Base-by-base conservation (phyloP, 2,329 filamentous ascomycete genomes). In the Aspergillus ochraceoroseus region DNA sequence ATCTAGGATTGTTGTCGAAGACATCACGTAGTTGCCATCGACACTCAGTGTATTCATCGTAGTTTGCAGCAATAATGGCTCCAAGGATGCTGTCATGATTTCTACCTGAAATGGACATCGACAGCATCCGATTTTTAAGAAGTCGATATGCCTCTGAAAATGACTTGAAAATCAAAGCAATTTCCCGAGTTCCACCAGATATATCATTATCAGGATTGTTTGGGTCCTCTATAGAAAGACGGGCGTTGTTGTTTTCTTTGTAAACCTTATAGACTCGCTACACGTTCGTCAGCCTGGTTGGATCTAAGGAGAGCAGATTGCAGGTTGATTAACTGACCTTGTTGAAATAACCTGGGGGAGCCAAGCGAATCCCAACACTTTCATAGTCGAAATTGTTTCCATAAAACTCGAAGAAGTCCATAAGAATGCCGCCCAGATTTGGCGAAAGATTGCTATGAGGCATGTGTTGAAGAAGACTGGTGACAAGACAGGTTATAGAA, bases 331-430 rank as follows among this genome's bases (percentile, higher is more conserved):
- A n/a, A n/a, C n/a, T n/a, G n/a, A 84, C 84, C 80, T 96, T 96
- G 51, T 77, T 72, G 44, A 90, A 74, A 55, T 86, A 86, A 5
- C 77, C 77, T 0, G 87, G 85, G 1, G 83, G 83, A 13, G 83
- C 75, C 58, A 95, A 73, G 26, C 77, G 75, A 53, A 98, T 92
- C 7, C 86, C 87, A 15, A 82, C 77, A 1, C 66, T 73, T 20
- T 74, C 63, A 42, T 82, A 80, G 53, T 92, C 76, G 57, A 96
- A 92, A 32, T 79, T 73, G 46, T 85, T 85, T 18, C 92, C 92
- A 57, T 95, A 98, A 9, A 94, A 77, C 47, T 94, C 79, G 18
- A 98, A 78, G 60, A 98, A 96, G 46, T 88, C 80, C 64, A 96
- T 77, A 7, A 98, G 72, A 38, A 94, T 71, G 52, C 88, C 78